Evolutionary conservation across 768 basidiomycete species (phyloP).

Genomic region (Auricularia sp.): DNA sequence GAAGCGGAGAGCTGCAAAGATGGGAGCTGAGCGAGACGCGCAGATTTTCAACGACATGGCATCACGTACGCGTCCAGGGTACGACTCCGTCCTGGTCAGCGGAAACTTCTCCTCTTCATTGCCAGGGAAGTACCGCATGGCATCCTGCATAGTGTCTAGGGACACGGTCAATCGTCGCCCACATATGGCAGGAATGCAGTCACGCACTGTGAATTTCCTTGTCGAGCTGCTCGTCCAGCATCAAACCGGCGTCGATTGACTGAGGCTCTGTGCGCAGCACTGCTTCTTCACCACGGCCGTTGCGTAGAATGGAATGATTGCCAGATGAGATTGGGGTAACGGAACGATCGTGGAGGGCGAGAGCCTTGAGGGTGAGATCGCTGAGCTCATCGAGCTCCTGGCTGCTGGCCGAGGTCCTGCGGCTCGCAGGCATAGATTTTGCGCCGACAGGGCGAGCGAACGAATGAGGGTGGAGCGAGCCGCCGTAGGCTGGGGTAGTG

Average conservation of each 20-base stretch:
- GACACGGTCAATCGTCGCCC: constrained; percentile 1
- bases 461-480: constrained; percentile 32
- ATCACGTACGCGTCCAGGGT: constrained; percentile 26
- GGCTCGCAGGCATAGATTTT: constrained; percentile 88
- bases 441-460: constrained; percentile 56
- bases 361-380: constrained; percentile 55
- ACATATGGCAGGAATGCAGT: constrained; percentile 8
- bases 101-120: constrained; percentile 84
- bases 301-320: constrained; percentile 41
- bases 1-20: constrained; percentile 60
- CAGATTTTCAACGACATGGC: not conserved
- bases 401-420: constrained; percentile 79
- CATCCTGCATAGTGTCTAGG: constrained; percentile 38
- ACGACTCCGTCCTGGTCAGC: constrained; percentile 30
- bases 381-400: constrained; percentile 71
- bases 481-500: constrained; percentile 31
- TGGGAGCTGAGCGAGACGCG: not conserved
- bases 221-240: constrained; percentile 88
- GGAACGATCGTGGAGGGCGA: constrained; percentile 29
- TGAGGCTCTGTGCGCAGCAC: constrained; percentile 37
- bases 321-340: constrained; percentile 39
- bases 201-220: constrained; percentile 87
- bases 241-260: constrained; percentile 55
- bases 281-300: constrained; percentile 29
- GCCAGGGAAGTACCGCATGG: constrained; percentile 69